Conservation (phyloP, 352 stramenopile species). For the Phytopythium sindhum region DNA sequence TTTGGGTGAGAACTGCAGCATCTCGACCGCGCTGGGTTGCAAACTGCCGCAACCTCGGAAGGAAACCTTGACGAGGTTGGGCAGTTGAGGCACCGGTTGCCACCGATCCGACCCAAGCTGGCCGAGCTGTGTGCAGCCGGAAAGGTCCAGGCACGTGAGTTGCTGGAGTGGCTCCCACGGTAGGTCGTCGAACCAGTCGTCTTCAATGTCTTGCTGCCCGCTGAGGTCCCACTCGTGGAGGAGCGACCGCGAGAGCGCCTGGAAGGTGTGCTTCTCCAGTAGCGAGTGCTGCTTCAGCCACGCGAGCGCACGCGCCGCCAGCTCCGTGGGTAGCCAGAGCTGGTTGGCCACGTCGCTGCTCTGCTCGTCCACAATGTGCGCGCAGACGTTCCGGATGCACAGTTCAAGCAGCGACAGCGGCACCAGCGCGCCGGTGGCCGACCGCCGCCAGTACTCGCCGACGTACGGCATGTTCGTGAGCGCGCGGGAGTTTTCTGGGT, state of each 20-base stretch:
- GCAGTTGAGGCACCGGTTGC: conserved; percentile 22
- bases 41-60: conserved; percentile 52
- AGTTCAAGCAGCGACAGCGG: conserved; percentile 58
- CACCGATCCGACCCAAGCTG: conserved; percentile 39
- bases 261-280: conserved; percentile 57
- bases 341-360: conserved; percentile 10
- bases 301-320: conserved; percentile 40
- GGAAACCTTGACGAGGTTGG: conserved; percentile 41
- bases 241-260: conserved; percentile 42
- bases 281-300: conserved; percentile 57
- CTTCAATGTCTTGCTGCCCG: conserved; percentile 42
- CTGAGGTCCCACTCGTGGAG: conserved; percentile 57
- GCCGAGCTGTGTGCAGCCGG: conserved; percentile 47
- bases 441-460: conserved; percentile 51
- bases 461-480: conserved; percentile 23
- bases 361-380: conserved; percentile 35
- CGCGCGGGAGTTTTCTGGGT: background rate
- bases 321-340: conserved; percentile 29
- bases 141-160: conserved; percentile 55
- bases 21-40: conserved; percentile 38
- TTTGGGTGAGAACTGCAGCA: conserved; percentile 54
- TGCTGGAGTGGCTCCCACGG: conserved; percentile 35
- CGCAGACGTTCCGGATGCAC: conserved; percentile 50
- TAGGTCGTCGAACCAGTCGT: conserved; percentile 67
- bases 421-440: conserved; percentile 25